Evolutionary conservation across 768 basidiomycete species (phyloP).

Genomic region (Calocybe indica): DNA sequence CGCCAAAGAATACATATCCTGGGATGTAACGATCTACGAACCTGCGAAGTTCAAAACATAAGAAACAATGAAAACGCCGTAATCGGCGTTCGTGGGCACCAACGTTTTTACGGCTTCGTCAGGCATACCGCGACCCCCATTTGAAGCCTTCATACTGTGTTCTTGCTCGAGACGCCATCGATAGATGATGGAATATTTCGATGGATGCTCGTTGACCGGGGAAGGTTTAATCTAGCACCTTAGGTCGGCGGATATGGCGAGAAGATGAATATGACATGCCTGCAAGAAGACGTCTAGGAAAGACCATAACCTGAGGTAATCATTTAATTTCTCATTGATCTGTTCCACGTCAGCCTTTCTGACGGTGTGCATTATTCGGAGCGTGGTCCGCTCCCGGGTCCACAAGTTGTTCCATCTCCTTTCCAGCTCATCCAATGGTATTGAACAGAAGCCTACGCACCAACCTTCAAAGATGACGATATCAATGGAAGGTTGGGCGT

Average conservation of each 20-base stretch:
- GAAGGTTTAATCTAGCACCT: constrained; percentile 13
- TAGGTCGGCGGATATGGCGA: neutral
- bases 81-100: constrained; percentile 18
- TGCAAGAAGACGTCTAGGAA: constrained; percentile 72
- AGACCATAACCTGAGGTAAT: constrained; percentile 65
- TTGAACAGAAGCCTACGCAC: constrained; percentile 84
- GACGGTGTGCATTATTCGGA: constrained; percentile 30
- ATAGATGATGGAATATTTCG: constrained; percentile 58
- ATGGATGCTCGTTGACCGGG: constrained; percentile 16
- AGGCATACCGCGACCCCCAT: constrained; percentile 86
- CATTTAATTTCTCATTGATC: constrained; percentile 55
- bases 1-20: constrained; percentile 83
- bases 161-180: constrained; percentile 90
- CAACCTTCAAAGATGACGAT: constrained; percentile 94
- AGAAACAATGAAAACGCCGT: constrained; percentile 1
- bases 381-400: constrained; percentile 28
- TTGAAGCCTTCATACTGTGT: constrained; percentile 76
- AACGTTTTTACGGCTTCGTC: constrained; percentile 68
- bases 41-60: constrained; percentile 26
- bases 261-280: constrained; percentile 31
- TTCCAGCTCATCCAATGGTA: constrained; percentile 44
- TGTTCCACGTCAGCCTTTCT: constrained; percentile 49
- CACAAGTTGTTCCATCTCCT: constrained; percentile 45
- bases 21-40: constrained; percentile 95
- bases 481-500: constrained; percentile 47